Evolutionary conservation across 495 filamentous ascomycete species (phyloP).

Genomic region (Aspergillus panamensis): DNA sequence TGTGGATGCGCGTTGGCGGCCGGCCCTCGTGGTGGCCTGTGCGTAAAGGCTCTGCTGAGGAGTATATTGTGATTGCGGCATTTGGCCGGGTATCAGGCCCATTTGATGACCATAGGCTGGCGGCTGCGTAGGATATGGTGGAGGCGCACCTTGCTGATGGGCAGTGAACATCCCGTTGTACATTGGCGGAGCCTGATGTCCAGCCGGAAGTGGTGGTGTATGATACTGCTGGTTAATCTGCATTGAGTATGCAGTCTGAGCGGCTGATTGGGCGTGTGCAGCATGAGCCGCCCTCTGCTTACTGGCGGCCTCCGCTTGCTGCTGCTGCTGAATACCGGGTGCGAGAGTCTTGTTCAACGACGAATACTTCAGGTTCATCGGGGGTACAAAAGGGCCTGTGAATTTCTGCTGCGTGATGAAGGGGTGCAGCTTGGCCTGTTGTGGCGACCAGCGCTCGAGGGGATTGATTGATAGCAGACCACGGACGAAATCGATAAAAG

Average conservation of each 20-base stretch:
- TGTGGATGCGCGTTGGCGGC: conserved; percentile 87
- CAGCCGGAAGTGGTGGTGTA: conserved; percentile 38
- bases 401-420: conserved; percentile 99
- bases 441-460: conserved; percentile 94
- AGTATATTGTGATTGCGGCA: conserved; percentile 66
- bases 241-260: conserved; percentile 53
- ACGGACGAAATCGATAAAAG: conserved; percentile 99
- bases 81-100: conserved; percentile 64
- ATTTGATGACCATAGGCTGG: conserved; percentile 71
- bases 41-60: conserved; percentile 74
- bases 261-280: conserved; percentile 59
- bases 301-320: conserved; percentile 85
- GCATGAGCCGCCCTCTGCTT: conserved; percentile 72
- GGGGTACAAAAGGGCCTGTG: conserved; percentile 93
- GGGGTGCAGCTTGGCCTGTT: conserved; percentile 94
- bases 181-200: conserved; percentile 53
- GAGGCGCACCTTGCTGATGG: conserved; percentile 72
- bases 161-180: conserved; percentile 82
- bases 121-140: conserved; percentile 74
- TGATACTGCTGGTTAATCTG: conserved; percentile 60
- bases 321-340: conserved; percentile 95
- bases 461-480: conserved; percentile 93
- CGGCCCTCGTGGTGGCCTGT: conserved; percentile 78
- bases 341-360: conserved; percentile 81
- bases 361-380: conserved; percentile 89